Percentiles rank a stretch among this genome's conserved stretches.
Evolutionary conservation across 1,284 basidiomycete genomes (phyloP).

Genomic region (Moesziomyces parantarcticus): DNA sequence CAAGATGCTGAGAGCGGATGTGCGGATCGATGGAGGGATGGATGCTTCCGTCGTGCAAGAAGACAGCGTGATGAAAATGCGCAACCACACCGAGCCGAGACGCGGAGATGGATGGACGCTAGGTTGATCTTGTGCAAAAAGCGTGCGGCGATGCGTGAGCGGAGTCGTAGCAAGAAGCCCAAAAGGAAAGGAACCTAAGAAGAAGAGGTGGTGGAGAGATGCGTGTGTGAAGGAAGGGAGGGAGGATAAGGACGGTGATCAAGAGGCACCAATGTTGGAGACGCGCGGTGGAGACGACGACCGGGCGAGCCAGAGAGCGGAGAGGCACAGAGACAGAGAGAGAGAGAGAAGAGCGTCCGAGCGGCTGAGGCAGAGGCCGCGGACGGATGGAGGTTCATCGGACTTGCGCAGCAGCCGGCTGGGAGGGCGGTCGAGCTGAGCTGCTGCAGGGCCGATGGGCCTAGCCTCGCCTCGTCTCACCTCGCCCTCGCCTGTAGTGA

Average conservation of each 20-base stretch:
- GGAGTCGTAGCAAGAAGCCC: not conserved
- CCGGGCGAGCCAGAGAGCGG: not conserved
- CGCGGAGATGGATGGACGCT: not conserved
- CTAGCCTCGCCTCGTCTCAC: too few relatives aligned
- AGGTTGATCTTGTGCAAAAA: too few relatives aligned
- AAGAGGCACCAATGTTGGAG: not conserved
- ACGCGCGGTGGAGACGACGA: not conserved
- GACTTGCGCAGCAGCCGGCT: conserved; percentile 4
- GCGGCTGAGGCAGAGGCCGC: conserved; percentile 1
- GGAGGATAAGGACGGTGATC: not conserved
- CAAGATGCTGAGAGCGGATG: too few relatives aligned
- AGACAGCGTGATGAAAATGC: not conserved
- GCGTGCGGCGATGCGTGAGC: not conserved
- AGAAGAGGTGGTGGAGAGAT: not conserved
- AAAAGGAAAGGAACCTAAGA: not conserved
- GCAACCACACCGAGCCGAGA: not conserved
- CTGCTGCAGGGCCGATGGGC: too few relatives aligned
- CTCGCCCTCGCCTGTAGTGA: too few relatives aligned
- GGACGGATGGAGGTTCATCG: conserved; percentile 18
- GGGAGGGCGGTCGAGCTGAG: too few relatives aligned
- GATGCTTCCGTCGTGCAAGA: not conserved
- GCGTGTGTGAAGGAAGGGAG: not conserved
- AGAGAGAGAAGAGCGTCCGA: too few relatives aligned
- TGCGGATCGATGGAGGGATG: not conserved
- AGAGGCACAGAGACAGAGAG: not conserved